Evolutionary conservation across 441 rosid species (phyloP).

Genomic region (Geranium incanum): DNA sequence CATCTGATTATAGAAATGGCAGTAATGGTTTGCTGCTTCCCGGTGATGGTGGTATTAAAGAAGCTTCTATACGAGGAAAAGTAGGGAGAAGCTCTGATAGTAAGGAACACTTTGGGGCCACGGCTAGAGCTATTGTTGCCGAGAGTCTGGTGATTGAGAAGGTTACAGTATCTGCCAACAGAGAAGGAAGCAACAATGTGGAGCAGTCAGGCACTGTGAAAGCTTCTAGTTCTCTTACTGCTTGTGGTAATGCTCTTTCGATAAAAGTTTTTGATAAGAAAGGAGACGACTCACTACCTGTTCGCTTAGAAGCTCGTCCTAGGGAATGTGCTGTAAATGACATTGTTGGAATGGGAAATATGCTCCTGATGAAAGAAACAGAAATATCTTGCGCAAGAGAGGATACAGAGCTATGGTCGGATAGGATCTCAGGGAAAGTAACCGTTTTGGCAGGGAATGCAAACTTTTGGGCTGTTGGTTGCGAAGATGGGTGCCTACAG

Average conservation of each 20-base stretch:
- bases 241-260: conserved; percentile 30
- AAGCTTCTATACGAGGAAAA: conserved; percentile 38
- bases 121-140: conserved; percentile 65
- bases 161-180: conserved; percentile 42
- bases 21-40: conserved; percentile 35
- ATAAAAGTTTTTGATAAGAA: conserved; percentile 82
- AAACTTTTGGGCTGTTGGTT: conserved; percentile 95
- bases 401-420: conserved; percentile 75
- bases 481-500: conserved; percentile 94
- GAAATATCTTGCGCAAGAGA: conserved; percentile 69
- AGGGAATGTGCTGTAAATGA: conserved; percentile 74
- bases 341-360: conserved; percentile 54
- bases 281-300: conserved; percentile 51
- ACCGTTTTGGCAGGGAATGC: conserved; percentile 93
- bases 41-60: conserved; percentile 36
- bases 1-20: conserved; percentile 39
- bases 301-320: conserved; percentile 84
- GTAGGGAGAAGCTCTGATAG: conserved; percentile 42
- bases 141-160: conserved; percentile 84
- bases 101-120: conserved; percentile 61
- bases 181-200: conserved; percentile 47
- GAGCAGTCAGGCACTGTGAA: conserved; percentile 52
- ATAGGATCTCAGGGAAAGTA: conserved; percentile 75
- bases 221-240: conserved; percentile 38
- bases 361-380: conserved; percentile 66